Conservation (phyloP, 192 early-diverging fungal species). For the Fimicolochytrium jonesii region DNA sequence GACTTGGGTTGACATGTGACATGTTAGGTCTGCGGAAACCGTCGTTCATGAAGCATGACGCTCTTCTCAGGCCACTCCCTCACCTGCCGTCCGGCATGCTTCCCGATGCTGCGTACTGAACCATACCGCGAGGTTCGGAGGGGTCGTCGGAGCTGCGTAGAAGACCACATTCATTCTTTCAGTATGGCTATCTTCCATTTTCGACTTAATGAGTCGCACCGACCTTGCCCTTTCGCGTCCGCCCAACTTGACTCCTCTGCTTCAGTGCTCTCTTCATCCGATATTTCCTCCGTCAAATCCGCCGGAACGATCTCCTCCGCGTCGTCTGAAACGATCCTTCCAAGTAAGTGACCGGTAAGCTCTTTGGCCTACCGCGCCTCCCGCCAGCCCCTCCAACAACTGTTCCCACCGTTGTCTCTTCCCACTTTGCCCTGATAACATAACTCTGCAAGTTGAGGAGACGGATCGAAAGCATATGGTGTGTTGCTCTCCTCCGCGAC, state of each 20-base stretch:
- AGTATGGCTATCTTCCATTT: background rate
- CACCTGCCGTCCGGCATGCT: conserved; percentile 63
- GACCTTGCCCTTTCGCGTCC: conserved; percentile 15
- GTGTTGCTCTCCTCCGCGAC: conserved; percentile 43
- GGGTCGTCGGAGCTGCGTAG: conserved; percentile 23
- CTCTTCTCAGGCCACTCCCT: background rate
- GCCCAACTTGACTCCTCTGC: conserved; percentile 5
- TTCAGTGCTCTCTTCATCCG: conserved; percentile 38
- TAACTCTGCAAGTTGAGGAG: conserved; percentile 29
- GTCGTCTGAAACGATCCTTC: conserved; percentile 19
- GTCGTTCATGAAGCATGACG: too few species aligned
- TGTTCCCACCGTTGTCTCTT: conserved; percentile 1
- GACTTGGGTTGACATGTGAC: conserved; percentile 22
- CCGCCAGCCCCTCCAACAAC: too few species aligned
- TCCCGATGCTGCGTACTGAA: conserved; percentile 79
- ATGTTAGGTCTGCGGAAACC: too few species aligned
- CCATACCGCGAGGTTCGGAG: conserved; percentile 59
- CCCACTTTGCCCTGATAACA: conserved; percentile 11
- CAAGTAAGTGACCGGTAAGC: too few species aligned
- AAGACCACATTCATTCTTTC: background rate
- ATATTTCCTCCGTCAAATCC: conserved; percentile 18
- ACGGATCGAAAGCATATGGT: conserved; percentile 19
- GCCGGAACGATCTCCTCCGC: conserved; percentile 4
- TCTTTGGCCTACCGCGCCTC: too few species aligned
- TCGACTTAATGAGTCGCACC: too few species aligned